Percentiles rank a stretch among this genome's conserved stretches.
Evolutionary conservation across 2,329 filamentous ascomycete species (phyloP).

Genomic region (Podosphaera aphanis): DNA sequence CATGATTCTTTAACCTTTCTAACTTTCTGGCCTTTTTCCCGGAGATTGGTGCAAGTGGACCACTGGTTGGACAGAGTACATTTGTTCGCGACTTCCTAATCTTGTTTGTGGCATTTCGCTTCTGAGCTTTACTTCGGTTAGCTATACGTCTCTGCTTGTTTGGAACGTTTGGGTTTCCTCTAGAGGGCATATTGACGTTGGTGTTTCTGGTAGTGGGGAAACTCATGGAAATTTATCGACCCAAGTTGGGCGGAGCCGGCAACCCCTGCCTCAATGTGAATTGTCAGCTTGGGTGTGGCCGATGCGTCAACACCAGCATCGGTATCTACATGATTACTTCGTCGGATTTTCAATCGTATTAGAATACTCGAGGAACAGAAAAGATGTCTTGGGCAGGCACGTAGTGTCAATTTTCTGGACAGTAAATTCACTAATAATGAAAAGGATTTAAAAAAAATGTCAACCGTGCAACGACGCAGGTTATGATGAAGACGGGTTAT

Average conservation of each 20-base stretch:
- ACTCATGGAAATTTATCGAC: too few relatives aligned
- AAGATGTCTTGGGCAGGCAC: too few relatives aligned
- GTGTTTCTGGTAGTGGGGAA: slow-evolving; percentile 3
- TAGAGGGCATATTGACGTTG: slow-evolving; percentile 12
- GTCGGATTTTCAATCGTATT: too few relatives aligned
- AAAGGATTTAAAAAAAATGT: slow-evolving; percentile 90
- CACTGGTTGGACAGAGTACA: slow-evolving; percentile 15
- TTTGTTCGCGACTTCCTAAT: slow-evolving; percentile 13
- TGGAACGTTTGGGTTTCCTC: slow-evolving; percentile 16
- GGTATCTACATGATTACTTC: too few relatives aligned
- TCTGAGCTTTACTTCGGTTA: slow-evolving; percentile 14
- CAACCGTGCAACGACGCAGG: slow-evolving; percentile 95
- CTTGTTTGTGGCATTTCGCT: slow-evolving; percentile 10
- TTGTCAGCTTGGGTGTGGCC: too few relatives aligned
- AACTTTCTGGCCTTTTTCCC: slow-evolving; percentile 16
- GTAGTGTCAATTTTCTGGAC: too few relatives aligned
- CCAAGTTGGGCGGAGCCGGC: too few relatives aligned
- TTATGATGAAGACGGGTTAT: slow-evolving; percentile 99
- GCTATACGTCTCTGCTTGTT: slow-evolving; percentile 15
- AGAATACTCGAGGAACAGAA: too few relatives aligned
- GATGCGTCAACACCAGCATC: too few relatives aligned
- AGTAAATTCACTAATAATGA: not conserved
- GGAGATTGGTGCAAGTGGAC: slow-evolving; percentile 14
- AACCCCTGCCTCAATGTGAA: too few relatives aligned
- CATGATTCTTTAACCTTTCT: slow-evolving; percentile 14